Evolutionary conservation across 257 asterid species (phyloP), one percentile per base, ranked within the genome.

Genomic region (Rubia yunnanensis): DNA sequence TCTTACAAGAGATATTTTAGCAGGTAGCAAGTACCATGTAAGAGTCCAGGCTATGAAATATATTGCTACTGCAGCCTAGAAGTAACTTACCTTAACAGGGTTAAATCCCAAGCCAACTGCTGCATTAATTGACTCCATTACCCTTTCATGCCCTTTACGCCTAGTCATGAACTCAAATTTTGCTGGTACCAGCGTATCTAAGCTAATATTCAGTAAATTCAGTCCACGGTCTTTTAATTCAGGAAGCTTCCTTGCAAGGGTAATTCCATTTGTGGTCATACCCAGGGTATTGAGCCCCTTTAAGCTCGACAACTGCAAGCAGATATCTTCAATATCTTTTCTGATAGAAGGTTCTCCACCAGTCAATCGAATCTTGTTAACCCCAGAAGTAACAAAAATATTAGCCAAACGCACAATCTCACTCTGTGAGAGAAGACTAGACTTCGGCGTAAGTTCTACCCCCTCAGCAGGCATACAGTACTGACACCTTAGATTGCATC

Each of bases 391-490:
- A 38, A 94, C 99, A 73, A 94, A 94, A 62, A 94, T 78, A 72
- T 67, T 73, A 10, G 96, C 95, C 41, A 94, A 56, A 48, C 80
- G 97, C 66, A 94, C 71, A 75, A 94, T 85, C 77, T 94, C 99
- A 55, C 72, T 76, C 64, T 57, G 81, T 14, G 94, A 72, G 66
- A 88, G 82, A 74, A 94, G 86, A 34, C 80, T 84, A 65, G 88
- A 77, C 39, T 75, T 86, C 18, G 91, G 84, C 56, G 96, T 82
- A 66, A 94, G 96, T 71, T 86, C 95, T 32, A 83, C 85, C 44
- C 99, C 99, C 75, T 94, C 99, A 58, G 91, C 90, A 64, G 99
- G 99, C 99, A 94, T 94, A 74, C 99, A 94, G 72, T 90, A 94
- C 59, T 86, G 95, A 80, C 97, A 94, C 68, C 96, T 80, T 77